Base-by-base conservation (phyloP, 768 basidiomycete genomes). In the Tylopilus rubrobrunneus region DNA sequence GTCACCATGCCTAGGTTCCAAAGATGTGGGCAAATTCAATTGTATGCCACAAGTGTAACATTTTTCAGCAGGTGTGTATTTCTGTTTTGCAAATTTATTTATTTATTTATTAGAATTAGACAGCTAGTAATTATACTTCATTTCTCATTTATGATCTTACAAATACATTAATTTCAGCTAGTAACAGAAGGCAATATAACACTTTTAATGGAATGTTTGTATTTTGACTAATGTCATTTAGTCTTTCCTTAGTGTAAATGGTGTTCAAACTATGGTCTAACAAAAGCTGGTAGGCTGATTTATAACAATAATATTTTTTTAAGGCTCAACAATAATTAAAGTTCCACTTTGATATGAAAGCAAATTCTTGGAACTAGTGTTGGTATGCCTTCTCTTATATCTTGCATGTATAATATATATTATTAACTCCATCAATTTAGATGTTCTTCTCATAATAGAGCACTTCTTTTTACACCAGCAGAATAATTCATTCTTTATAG, bases 231-330 rank as follows among this genome's bases (percentile, higher is more conserved):
- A 34, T 34, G 4, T 2, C 34, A 25, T 25, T 25, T 17, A 47
- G 46, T 2, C 5, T 4, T 1, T 0, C 15, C 0, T 36, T 23
- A 6, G n/a, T 17, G 0, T 0, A 9, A 17, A 4, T 9, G 21
- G 25, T 15, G 8, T 1, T 25, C 33, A 34, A 8, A 3, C 4
- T 29, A 2, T 49, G 6, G 4, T 7, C 11, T 17, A 27, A 28
- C 12, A 31, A 7, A n/a, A 23, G 14, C 5, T 21, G 19, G 49
- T 49, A 49, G 27, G 5, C 1, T 11, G 7, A n/a, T 48, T 2
- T 27, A 5, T 17, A 25, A 27, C 14, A 37, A 8, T 8, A 4
- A 27, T 4, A 7, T 11, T n/a, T n/a, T n/a, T n/a, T n/a, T n/a
- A 2, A 48, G 11, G 33, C 33, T 12, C 7, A 12, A 34, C 12